phyloP scores from a whole-genome alignment of 106 monocot genomes.

The Dactylorhiza incarnata region DNA sequence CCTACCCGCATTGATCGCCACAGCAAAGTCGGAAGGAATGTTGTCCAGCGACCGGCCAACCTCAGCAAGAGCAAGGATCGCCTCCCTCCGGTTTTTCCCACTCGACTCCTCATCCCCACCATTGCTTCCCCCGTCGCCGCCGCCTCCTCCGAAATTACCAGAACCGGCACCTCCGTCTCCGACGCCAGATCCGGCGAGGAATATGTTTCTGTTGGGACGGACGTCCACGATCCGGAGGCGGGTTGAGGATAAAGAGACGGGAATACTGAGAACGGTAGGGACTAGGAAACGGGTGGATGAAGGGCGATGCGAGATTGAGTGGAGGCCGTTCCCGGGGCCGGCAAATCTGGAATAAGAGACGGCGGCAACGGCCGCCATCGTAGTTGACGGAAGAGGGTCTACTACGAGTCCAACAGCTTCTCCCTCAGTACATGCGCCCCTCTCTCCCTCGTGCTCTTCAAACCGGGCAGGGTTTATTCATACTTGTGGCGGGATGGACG shows the following conservation, averaged over 20 bases:
- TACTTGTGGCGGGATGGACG: neutral
- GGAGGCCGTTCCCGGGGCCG: neutral
- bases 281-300: neutral
- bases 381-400: neutral
- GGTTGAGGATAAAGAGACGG: slow-evolving; percentile 1
- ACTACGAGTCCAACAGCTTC: neutral
- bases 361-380: slow-evolving; percentile 6
- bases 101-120: slow-evolving; percentile 25
- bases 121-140: slow-evolving; percentile 13
- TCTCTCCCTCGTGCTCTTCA: no score
- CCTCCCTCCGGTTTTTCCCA: slow-evolving; percentile 45
- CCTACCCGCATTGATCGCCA: slow-evolving; percentile 46
- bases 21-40: slow-evolving; percentile 57
- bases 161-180: slow-evolving; percentile 7
- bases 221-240: slow-evolving; percentile 5
- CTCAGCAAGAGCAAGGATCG: slow-evolving; percentile 42
- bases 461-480: neutral
- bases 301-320: slow-evolving; percentile 4
- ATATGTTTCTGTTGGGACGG: neutral
- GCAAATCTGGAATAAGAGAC: slow-evolving; percentile 4
- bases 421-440: neutral
- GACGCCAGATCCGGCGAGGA: slow-evolving; percentile 13
- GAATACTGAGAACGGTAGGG: neutral
- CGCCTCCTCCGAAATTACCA: slow-evolving; percentile 18
- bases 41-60: slow-evolving; percentile 45